Base-by-base conservation (phyloP, 441 rosid species). In the Populus hybrid region DNA sequence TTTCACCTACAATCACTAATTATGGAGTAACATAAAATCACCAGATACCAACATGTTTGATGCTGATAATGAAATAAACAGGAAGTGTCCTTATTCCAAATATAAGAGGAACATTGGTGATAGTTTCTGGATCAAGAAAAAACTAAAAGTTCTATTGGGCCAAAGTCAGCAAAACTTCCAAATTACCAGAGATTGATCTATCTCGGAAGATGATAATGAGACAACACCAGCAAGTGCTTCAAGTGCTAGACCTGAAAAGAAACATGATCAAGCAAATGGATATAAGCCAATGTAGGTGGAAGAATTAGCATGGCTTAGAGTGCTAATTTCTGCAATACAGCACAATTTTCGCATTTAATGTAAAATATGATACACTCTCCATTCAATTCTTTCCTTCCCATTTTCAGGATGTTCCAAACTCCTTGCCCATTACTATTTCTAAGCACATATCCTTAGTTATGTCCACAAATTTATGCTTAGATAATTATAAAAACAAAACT, bases 161-260 rank as follows among this genome's bases (percentile, higher is more conserved):
- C 42, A 72, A 50, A 63, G 53, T 28, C 63, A 74, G 16, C 24
- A 73, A 12, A 21, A 56, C 79, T 69, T 78, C 64, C 76, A 73
- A 77, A 81, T 82, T 89, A 96, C 99, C 98, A 92, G 76, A 63
- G 96, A 93, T 66, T 82, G 92, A 82, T 90, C 92, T 42, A 94
- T 84, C 85, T 88, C 97, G 23, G 92, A 84, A 78, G 98, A 86
- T 68, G 98, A 89, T 78, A 96, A 82, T 40, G 91, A 91, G 81
- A 96, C 83, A 77, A 91, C 89, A 74, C 95, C 97, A 79, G 98
- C 95, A 80, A 96, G 94, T 6, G 97, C 81, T 86, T 96, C 94
- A 64, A 93, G 92, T 18, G 98, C 99, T 82, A 94, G 73, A 80
- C 98, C 99, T 94, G 91, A 67, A 81, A 77, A 63, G 70, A 64